A percentile compares a stretch with the other conserved stretches of the same genome.
These are phyloP conservation scores for Cladophialophora immunda DNA, from an alignment of 2,329 filamentous ascomycete genomes.

Conservation along the genomic window DNA sequence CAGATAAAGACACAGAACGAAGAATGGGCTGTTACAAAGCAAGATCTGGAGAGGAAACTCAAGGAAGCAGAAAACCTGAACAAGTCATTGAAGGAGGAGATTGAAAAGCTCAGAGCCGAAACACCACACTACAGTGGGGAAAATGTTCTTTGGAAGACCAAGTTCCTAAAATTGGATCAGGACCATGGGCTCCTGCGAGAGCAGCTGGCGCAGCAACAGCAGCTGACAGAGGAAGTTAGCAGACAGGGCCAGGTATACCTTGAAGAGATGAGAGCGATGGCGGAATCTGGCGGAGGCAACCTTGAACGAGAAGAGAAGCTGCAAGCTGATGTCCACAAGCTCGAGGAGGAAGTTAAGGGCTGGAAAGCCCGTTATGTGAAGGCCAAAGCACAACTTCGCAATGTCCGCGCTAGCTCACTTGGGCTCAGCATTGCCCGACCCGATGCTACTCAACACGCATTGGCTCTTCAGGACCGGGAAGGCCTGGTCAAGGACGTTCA, in stretches of 20 bases:
- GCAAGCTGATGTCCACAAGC: slow-evolving; percentile 74
- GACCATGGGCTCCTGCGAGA: slow-evolving; percentile 73
- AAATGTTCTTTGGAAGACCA: slow-evolving; percentile 60
- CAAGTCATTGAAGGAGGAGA: slow-evolving; percentile 77
- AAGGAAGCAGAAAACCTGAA: slow-evolving; percentile 79
- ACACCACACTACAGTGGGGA: slow-evolving; percentile 34
- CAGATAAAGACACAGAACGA: slow-evolving; percentile 52
- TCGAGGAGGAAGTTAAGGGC: slow-evolving; percentile 84
- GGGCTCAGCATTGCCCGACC: slow-evolving; percentile 65
- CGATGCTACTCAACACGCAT: slow-evolving; percentile 61
- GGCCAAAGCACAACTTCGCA: slow-evolving; percentile 85
- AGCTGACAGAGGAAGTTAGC: slow-evolving; percentile 85
- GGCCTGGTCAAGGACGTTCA: slow-evolving; percentile 90
- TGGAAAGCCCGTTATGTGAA: slow-evolving; percentile 92
- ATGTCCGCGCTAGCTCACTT: slow-evolving; percentile 80
- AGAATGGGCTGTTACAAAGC: slow-evolving; percentile 72
- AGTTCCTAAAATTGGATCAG: slow-evolving; percentile 64
- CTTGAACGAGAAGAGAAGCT: slow-evolving; percentile 85
- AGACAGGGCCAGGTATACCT: slow-evolving; percentile 84
- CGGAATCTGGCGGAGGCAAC: slow-evolving; percentile 78
- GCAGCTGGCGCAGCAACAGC: slow-evolving; percentile 76
- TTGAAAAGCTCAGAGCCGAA: slow-evolving; percentile 60
- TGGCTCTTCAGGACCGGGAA: slow-evolving; percentile 73
- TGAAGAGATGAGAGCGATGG: slow-evolving; percentile 86
- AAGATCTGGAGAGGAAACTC: slow-evolving; percentile 76